phyloP scores from a whole-genome alignment of 306 rosid species.

The Quercus alba region DNA sequence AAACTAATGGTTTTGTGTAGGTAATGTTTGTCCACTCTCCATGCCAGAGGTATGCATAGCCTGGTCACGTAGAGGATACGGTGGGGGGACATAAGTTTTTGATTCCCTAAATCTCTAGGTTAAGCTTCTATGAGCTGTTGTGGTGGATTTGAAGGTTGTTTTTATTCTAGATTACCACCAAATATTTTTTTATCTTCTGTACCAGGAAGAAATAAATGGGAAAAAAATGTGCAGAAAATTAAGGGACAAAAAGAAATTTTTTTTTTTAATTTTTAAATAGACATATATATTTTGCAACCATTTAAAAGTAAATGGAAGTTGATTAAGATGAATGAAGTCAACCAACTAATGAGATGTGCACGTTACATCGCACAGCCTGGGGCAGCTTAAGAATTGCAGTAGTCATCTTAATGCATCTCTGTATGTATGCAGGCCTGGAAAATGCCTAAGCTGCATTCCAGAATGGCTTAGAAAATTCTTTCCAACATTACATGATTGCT shows the following conservation, averaged over 20 bases:
- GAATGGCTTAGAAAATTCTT: neutral
- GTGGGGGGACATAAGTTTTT: neutral
- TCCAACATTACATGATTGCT: neutral
- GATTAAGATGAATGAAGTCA: neutral
- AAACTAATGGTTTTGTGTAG: neutral
- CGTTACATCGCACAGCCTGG: neutral
- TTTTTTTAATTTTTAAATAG: neutral
- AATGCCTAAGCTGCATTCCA: neutral
- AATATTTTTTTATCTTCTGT: neutral
- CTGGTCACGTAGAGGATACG: neutral
- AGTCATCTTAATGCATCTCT: neutral
- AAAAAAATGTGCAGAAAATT: neutral
- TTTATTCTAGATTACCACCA: neutral
- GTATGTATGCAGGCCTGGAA: neutral
- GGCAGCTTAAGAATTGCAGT: neutral
- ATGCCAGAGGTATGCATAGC: neutral
- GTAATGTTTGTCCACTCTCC: neutral
- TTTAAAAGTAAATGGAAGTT: neutral
- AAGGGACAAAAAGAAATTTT: neutral
- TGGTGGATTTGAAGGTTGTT: neutral
- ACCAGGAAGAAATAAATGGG: neutral
- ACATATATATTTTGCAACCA: neutral
- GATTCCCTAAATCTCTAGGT: constrained; percentile 12
- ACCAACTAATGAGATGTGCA: neutral
- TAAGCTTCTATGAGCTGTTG: neutral